Percentiles rank a stretch among this genome's conserved stretches.
These are phyloP conservation scores for Trichosporon coremiiforme DNA, from an alignment of 1,284 basidiomycete species.

Conservation along the genomic window DNA sequence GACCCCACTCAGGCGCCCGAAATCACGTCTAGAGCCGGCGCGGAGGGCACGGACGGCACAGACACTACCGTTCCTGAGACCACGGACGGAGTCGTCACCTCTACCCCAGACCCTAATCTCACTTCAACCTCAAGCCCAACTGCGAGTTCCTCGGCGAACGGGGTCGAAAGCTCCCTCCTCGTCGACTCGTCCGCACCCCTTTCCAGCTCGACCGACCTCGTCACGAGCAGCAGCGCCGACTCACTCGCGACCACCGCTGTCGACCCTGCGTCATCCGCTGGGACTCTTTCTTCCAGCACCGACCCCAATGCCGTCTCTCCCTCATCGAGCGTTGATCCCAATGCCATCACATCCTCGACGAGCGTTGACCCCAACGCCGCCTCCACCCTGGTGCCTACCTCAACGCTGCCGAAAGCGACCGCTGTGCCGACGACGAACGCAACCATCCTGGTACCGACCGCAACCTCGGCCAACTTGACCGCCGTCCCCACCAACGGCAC, in stretches of 20 bases:
- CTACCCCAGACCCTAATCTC: slow-evolving; percentile 10
- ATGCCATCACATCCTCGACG: no score
- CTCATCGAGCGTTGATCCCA: background rate
- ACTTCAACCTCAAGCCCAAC: background rate
- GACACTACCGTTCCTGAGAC: background rate
- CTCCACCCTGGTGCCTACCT: background rate
- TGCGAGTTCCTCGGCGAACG: slow-evolving; percentile 10
- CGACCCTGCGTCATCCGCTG: background rate
- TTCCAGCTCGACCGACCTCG: slow-evolving; percentile 4
- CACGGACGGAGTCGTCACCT: background rate
- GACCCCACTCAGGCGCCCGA: background rate
- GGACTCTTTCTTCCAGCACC: background rate
- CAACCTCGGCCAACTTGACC: background rate
- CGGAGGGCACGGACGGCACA: background rate
- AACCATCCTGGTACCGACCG: background rate
- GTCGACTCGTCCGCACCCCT: background rate
- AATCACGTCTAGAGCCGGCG: background rate
- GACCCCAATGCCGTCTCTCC: background rate
- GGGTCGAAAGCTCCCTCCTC: background rate
- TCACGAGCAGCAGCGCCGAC: background rate
- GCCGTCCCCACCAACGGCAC: background rate
- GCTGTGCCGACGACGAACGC: background rate
- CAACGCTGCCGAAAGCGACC: background rate
- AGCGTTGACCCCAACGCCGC: no score
- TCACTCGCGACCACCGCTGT: background rate